A percentile compares a stretch with the other conserved stretches of the same genome.
Evolutionary conservation across 495 filamentous ascomycete species (phyloP).

Genomic region (Arthonia radiata): DNA sequence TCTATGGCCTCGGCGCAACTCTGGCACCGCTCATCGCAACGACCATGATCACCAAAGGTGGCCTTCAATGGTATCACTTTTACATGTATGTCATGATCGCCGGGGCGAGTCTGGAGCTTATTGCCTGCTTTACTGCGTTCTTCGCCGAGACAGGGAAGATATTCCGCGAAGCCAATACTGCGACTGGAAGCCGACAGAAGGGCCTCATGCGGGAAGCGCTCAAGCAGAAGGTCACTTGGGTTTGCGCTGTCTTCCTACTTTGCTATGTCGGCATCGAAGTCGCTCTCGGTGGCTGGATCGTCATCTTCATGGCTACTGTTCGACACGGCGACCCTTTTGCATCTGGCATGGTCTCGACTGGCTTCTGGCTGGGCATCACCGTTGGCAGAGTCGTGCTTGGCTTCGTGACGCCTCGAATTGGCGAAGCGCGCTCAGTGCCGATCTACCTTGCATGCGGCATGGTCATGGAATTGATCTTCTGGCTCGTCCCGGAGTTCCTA

Average conservation of each 20-base stretch:
- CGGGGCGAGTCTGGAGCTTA: slow-evolving; percentile 33
- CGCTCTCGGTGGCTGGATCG: slow-evolving; percentile 49
- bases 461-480: slow-evolving; percentile 34
- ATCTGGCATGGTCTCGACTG: slow-evolving; percentile 23
- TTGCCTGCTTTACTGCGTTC: slow-evolving; percentile 30
- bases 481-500: slow-evolving; percentile 47
- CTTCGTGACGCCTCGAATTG: slow-evolving; percentile 26
- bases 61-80: slow-evolving; percentile 29
- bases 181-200: no score
- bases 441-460: slow-evolving; percentile 26
- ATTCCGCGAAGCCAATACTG: slow-evolving; percentile 23
- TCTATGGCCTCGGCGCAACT: slow-evolving; percentile 32
- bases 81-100: slow-evolving; percentile 47
- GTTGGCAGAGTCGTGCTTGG: slow-evolving; percentile 24
- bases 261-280: slow-evolving; percentile 74
- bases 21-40: slow-evolving; percentile 32
- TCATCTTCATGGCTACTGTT: slow-evolving; percentile 37
- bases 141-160: slow-evolving; percentile 37
- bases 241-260: slow-evolving; percentile 50
- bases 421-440: slow-evolving; percentile 24
- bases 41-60: slow-evolving; percentile 24
- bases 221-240: slow-evolving; percentile 68
- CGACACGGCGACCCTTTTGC: slow-evolving; percentile 28
- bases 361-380: slow-evolving; percentile 5
- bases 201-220: slow-evolving; percentile 21